A percentile compares a stretch with the other conserved stretches of the same genome.
Evolutionary conservation across 2,329 filamentous ascomycete species (phyloP).

Genomic region (Cytospora leucostoma): DNA sequence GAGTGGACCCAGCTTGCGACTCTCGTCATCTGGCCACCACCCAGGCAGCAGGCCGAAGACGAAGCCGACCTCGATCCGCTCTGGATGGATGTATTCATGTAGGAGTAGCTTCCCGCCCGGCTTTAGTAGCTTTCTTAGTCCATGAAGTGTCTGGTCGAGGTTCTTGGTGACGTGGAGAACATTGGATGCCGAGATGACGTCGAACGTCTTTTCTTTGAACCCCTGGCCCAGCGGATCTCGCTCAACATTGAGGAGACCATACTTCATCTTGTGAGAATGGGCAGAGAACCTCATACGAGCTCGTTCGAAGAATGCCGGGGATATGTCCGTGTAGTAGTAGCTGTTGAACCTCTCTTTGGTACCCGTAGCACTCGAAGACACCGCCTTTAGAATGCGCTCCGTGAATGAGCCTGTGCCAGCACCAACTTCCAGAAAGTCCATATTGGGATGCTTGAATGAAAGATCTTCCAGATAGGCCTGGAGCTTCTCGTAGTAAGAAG

Average conservation of each 20-base stretch:
- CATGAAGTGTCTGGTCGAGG: constrained; percentile 31
- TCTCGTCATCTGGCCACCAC: background rate
- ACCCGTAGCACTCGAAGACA: no score
- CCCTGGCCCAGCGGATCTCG: constrained; percentile 35
- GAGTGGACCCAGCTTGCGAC: background rate
- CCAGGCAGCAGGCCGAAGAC: constrained; percentile 11
- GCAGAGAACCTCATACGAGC: constrained; percentile 36
- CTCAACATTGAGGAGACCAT: constrained; percentile 36
- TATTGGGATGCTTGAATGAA: constrained; percentile 9
- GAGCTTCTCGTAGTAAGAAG: constrained; percentile 12
- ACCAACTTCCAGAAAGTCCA: constrained; percentile 19
- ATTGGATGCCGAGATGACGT: constrained; percentile 38
- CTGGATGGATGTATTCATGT: background rate
- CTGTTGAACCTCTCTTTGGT: constrained; percentile 9
- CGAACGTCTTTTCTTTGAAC: constrained; percentile 33
- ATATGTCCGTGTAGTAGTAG: constrained; percentile 48
- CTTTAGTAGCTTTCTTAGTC: constrained; percentile 35
- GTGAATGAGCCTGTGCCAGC: constrained; percentile 29
- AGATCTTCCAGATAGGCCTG: constrained; percentile 10
- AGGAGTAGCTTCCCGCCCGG: constrained; percentile 40
- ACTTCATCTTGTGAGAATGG: constrained; percentile 34
- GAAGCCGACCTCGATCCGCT: background rate
- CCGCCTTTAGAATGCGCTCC: no score
- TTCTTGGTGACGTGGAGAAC: constrained; percentile 35
- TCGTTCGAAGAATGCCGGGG: constrained; percentile 40